Base-by-base conservation (phyloP, 768 basidiomycete species). In the Leccinum ochraceum region DNA sequence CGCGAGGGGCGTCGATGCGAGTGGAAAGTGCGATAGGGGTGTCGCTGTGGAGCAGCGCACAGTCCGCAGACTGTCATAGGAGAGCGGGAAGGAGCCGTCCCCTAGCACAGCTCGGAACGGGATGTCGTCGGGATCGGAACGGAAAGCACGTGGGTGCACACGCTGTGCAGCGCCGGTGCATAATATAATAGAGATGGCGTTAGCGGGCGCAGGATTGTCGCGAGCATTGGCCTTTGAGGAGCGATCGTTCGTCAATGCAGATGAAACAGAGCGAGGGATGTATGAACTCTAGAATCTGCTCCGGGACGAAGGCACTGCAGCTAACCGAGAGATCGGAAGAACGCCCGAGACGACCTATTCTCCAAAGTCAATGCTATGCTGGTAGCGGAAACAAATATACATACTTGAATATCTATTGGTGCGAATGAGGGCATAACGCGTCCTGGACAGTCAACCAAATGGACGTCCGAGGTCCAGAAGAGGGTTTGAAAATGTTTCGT, bases 391-490 rank as follows among this genome's bases (percentile, higher is more conserved):
- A 17, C 6, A 22, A 10, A 11, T 4, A 37, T 22, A 66, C 71
- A 20, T 64, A 87, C 90, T 78, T 95, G 93, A 70, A 88, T 83
- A 72, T 94, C 91, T 86, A 93, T 86, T 8, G 87, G 90, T 4
- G 89, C 83, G 66, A 82, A 81, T 62, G 86, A 89, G 9, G 96
- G 96, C 80, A 96, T 87, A 3, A 98, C 94, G 17, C 98, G 83
- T 10, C 96, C 96, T 0, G 95, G 96, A 68, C 95, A 98, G 74
- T 98, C 96, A 39, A 94, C 26, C 9, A 98, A 81, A 50, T 93
- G 89, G 62, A 98, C 83, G 61, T 93, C 86, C 1, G 82, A 75
- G 28, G 92, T 94, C 88, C 89, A 92, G 74, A 89, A 96, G 70
- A 94, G 94, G 24, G 24, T 24, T 24, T 24, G 24, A 24, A 24